These are phyloP conservation scores for Suillus paluster DNA, from an alignment of 768 basidiomycete species.

Conservation along the genomic window DNA sequence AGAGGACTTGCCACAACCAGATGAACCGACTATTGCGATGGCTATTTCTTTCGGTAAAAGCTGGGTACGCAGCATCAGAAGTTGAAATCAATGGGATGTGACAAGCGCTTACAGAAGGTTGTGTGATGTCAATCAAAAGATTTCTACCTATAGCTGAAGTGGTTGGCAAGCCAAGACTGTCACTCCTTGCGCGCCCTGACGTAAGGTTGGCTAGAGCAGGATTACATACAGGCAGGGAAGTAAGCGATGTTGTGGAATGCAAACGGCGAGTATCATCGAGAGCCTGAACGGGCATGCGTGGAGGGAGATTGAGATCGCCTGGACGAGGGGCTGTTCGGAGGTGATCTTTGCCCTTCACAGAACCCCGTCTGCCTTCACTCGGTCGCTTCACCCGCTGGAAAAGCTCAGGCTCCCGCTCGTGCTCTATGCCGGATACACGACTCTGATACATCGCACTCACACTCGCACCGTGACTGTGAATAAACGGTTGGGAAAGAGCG, in stretches of 20 bases:
- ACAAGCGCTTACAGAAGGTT: conserved; percentile 27
- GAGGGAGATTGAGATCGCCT: conserved; percentile 66
- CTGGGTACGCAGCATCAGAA: conserved; percentile 22
- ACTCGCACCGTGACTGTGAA: conserved; percentile 60
- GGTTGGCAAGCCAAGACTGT: conserved; percentile 58
- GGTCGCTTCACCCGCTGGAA: conserved; percentile 47
- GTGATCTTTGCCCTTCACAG: conserved; percentile 51
- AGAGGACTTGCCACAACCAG: conserved; percentile 84
- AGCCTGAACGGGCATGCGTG: conserved; percentile 47
- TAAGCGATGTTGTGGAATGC: conserved; percentile 43
- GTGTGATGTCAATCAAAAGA: conserved; percentile 22
- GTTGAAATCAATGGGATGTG: conserved; percentile 4
- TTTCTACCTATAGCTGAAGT: conserved; percentile 19
- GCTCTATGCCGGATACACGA: conserved; percentile 40
- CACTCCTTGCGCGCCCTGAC: conserved; percentile 58
- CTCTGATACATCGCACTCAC: conserved; percentile 52
- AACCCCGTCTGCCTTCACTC: conserved; percentile 48
- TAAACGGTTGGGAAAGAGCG: conserved; percentile 37
- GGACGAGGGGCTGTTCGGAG: conserved; percentile 49
- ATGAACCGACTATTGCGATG: conserved; percentile 78
- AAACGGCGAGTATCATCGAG: conserved; percentile 45
- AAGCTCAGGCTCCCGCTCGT: conserved; percentile 59
- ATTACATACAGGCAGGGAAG: conserved; percentile 37
- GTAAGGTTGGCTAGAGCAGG: conserved; percentile 35
- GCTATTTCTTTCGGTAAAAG: conserved; percentile 46